A percentile compares a stretch with the other conserved stretches of the same genome.
Evolutionary conservation across 495 filamentous ascomycete genomes (phyloP).

Genomic region (Neurospora sp.): DNA sequence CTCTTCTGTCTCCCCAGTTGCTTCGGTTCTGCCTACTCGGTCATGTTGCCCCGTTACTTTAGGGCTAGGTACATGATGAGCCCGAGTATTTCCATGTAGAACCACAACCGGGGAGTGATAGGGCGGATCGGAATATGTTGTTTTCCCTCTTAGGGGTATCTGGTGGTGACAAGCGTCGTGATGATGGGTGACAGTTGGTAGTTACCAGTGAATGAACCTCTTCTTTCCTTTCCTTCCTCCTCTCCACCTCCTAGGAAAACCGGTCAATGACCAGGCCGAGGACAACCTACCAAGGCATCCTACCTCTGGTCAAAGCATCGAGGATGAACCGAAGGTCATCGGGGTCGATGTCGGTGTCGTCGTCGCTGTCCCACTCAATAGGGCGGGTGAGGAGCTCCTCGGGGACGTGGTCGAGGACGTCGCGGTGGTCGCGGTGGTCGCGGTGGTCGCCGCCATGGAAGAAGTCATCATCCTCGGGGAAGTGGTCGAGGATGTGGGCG

Average conservation of each 20-base stretch:
- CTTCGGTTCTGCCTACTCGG: background rate
- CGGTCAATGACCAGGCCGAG: background rate
- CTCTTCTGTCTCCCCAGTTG: background rate
- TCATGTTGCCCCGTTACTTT: background rate
- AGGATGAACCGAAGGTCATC: background rate
- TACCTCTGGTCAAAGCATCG: background rate
- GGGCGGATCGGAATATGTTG: background rate
- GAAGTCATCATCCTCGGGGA: background rate
- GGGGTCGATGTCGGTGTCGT: background rate
- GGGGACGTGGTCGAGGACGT: background rate
- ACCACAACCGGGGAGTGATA: background rate
- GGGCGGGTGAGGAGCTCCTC: background rate
- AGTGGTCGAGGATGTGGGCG: background rate
- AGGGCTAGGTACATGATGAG: background rate
- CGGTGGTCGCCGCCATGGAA: background rate
- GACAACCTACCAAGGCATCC: background rate
- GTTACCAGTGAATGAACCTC: background rate
- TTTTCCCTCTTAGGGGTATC: background rate
- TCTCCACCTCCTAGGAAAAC: background rate
- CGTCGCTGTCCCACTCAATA: background rate
- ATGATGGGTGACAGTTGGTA: background rate
- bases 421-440: background rate
- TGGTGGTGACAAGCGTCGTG: background rate
- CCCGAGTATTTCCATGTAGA: background rate
- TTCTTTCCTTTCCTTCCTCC: background rate